These are phyloP conservation scores for Kitagawia praeruptora DNA, from an alignment of 129 eudicot species.

Conservation along the genomic window DNA sequence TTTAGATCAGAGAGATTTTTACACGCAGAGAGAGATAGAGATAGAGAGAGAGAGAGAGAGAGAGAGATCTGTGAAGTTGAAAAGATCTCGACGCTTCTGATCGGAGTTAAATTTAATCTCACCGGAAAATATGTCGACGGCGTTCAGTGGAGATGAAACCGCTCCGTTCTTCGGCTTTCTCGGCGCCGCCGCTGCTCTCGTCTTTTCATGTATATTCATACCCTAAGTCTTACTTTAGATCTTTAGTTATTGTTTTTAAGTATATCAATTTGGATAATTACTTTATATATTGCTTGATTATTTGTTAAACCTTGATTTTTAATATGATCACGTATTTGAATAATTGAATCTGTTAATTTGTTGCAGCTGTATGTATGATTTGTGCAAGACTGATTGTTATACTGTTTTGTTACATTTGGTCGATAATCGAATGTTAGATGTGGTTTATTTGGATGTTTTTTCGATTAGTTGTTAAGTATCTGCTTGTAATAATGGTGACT, in stretches of 20 bases:
- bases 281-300: not conserved
- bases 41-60: too few species aligned
- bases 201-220: slow-evolving; percentile 13
- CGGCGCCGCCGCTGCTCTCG: slow-evolving; percentile 28
- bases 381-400: too few species aligned
- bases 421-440: not conserved
- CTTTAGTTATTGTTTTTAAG: not conserved
- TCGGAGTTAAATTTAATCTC: not conserved
- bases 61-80: not conserved
- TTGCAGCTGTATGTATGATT: too few species aligned
- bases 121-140: slow-evolving; percentile 16
- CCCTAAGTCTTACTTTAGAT: not conserved
- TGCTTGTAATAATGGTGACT: not conserved
- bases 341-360: not conserved
- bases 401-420: too few species aligned
- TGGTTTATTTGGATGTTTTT: not conserved
- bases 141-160: slow-evolving; percentile 27
- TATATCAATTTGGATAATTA: not conserved
- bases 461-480: not conserved
- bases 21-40: too few species aligned
- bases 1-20: not conserved
- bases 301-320: not conserved
- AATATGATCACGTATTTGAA: not conserved
- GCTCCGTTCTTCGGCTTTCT: slow-evolving; percentile 27
- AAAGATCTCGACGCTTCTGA: not conserved